A percentile compares a stretch with the other conserved stretches of the same genome.
phyloP scores from a whole-genome alignment of 2,329 filamentous ascomycete genomes.

The Colletotrichum camelliae region DNA sequence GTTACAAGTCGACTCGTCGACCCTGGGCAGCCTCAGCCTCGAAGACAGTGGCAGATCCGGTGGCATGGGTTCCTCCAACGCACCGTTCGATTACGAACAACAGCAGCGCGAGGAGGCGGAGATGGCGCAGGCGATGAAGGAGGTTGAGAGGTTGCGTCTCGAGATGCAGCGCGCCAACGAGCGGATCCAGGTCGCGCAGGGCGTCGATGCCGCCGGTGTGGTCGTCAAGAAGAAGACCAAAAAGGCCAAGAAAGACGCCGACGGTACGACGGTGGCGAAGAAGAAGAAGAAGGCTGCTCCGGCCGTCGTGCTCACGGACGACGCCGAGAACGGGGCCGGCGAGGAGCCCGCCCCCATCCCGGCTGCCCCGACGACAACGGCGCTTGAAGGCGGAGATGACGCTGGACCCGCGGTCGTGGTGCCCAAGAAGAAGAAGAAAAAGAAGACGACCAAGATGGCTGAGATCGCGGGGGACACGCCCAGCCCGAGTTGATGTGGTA shows the following conservation, averaged over 20 bases:
- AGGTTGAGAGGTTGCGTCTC: conserved; percentile 83
- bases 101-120: conserved; percentile 82
- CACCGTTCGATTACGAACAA: conserved; percentile 63
- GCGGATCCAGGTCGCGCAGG: conserved; percentile 72
- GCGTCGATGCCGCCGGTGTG: conserved; percentile 69
- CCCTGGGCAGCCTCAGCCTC: conserved; percentile 75
- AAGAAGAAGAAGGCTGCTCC: conserved; percentile 50
- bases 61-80: conserved; percentile 37
- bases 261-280: conserved; percentile 40
- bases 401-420: conserved; percentile 28
- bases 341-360: neutral
- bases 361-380: neutral
- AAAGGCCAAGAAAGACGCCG: conserved; percentile 55
- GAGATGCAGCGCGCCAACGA: conserved; percentile 89
- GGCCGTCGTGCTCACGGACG: conserved; percentile 30
- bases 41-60: conserved; percentile 47
- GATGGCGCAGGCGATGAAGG: conserved; percentile 86
- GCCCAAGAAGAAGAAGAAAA: conserved; percentile 47
- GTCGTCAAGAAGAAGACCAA: conserved; percentile 73
- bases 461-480: conserved; percentile 11
- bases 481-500: neutral
- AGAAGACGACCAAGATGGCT: conserved; percentile 29
- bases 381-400: neutral
- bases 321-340: conserved; percentile 7
- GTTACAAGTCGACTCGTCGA: conserved; percentile 86